Conservation (phyloP, 2,329 filamentous ascomycete genomes). For the Penicillium crustosum region DNA sequence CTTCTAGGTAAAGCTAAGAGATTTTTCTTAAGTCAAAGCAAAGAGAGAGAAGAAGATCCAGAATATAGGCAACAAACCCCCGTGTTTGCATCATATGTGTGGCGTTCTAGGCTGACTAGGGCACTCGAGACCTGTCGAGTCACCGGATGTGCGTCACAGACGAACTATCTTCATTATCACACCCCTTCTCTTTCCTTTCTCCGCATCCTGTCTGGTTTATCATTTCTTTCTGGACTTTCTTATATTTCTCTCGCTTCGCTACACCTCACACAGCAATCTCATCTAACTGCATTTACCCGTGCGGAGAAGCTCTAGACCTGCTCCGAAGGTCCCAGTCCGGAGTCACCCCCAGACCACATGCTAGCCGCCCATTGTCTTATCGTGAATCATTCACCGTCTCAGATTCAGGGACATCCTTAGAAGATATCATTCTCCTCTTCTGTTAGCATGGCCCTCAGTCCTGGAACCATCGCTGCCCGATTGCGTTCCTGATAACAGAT, state of each 20-base stretch:
- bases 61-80: constrained; percentile 1
- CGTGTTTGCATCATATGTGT: constrained; percentile 5
- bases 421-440: constrained; percentile 9
- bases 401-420: background rate
- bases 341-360: constrained; percentile 14
- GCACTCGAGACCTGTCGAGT: constrained; percentile 35
- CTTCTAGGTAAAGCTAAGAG: background rate
- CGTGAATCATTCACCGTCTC: constrained; percentile 18
- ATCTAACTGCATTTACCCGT: constrained; percentile 24
- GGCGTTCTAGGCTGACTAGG: constrained; percentile 5
- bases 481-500: constrained; percentile 38
- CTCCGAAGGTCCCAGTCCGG: constrained; percentile 28
- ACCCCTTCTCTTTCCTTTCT: constrained; percentile 19
- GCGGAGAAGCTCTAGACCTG: constrained; percentile 43
- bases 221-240: background rate
- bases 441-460: constrained; percentile 44
- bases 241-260: constrained; percentile 15
- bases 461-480: constrained; percentile 30
- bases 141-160: constrained; percentile 47
- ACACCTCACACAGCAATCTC: constrained; percentile 14
- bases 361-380: constrained; percentile 12
- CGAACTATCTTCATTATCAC: constrained; percentile 20
- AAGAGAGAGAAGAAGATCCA: background rate
- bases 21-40: too few relatives aligned
- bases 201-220: constrained; percentile 3